Evolutionary conservation across 345 rosid genomes (phyloP).

Genomic region (Hibiscus syriacus): DNA sequence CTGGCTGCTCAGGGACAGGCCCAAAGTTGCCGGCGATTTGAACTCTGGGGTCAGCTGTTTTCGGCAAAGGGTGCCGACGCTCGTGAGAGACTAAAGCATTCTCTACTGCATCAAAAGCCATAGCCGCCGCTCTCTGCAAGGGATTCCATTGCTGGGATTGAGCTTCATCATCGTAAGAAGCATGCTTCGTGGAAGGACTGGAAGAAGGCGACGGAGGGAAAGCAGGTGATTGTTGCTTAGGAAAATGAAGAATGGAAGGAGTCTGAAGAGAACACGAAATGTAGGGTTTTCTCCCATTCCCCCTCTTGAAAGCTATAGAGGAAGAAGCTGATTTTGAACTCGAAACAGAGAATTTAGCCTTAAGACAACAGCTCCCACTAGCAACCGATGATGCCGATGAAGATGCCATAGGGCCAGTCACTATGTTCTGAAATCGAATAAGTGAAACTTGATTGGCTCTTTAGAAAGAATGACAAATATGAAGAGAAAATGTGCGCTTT

Average conservation of each 20-base stretch:
- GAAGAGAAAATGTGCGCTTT: too few species aligned
- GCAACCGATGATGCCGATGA: slow-evolving; percentile 4
- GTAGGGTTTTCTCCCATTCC: slow-evolving; percentile 19
- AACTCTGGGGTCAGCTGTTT: slow-evolving; percentile 58
- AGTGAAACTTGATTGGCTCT: neutral
- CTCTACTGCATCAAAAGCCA: slow-evolving; percentile 53
- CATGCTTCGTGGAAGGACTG: slow-evolving; percentile 7
- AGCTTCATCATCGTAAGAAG: neutral
- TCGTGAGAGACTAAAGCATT: slow-evolving; percentile 49
- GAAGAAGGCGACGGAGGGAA: slow-evolving; percentile 20
- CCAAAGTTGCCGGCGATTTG: slow-evolving; percentile 81
- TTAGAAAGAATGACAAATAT: too few species aligned
- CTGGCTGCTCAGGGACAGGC: slow-evolving; percentile 66
- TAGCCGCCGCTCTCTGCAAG: slow-evolving; percentile 47
- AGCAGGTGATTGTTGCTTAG: slow-evolving; percentile 24
- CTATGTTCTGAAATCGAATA: too few species aligned
- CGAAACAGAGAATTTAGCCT: slow-evolving; percentile 7
- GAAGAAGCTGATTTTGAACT: slow-evolving; percentile 14
- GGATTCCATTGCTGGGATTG: slow-evolving; percentile 37
- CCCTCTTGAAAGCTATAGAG: slow-evolving; percentile 11
- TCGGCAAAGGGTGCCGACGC: slow-evolving; percentile 52
- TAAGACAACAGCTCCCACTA: slow-evolving; percentile 13
- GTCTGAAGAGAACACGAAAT: slow-evolving; percentile 43
- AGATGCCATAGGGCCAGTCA: too few species aligned
- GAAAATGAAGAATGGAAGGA: slow-evolving; percentile 46